Percentiles rank a stretch among this genome's conserved stretches.
Conservation (phyloP, 208 protist genomes). For the Angomonas deanei region DNA sequence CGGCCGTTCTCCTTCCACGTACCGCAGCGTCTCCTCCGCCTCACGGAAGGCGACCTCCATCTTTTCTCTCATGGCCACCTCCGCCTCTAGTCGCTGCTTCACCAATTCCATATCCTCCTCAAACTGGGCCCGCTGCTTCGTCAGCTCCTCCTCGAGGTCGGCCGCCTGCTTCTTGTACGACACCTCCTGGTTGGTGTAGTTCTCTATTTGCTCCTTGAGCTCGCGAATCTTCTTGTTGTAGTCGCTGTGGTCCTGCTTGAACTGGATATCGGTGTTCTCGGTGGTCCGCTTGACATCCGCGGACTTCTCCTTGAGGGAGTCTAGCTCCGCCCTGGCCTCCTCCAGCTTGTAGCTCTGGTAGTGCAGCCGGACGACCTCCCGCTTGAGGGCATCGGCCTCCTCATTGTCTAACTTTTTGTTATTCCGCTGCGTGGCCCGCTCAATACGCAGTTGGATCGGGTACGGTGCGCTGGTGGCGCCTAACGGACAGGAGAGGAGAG, state of each 20-base stretch:
- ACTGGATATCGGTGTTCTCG: slow-evolving; percentile 75
- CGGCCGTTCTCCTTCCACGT: slow-evolving; percentile 46
- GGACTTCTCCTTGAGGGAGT: slow-evolving; percentile 53
- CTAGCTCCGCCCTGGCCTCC: slow-evolving; percentile 74
- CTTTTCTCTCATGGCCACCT: slow-evolving; percentile 48
- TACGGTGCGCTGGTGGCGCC: slow-evolving; percentile 67
- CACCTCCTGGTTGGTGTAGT: slow-evolving; percentile 43
- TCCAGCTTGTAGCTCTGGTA: slow-evolving; percentile 88
- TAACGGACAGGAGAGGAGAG: slow-evolving; percentile 43
- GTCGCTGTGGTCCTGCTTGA: slow-evolving; percentile 73
- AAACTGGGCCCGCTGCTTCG: slow-evolving; percentile 29
- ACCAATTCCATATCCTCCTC: slow-evolving; percentile 44
- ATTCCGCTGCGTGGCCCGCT: slow-evolving; percentile 55
- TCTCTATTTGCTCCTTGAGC: slow-evolving; percentile 65
- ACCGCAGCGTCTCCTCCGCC: slow-evolving; percentile 42
- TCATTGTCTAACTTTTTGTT: slow-evolving; percentile 27
- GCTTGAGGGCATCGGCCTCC: slow-evolving; percentile 59
- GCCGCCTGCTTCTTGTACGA: slow-evolving; percentile 44
- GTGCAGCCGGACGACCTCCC: slow-evolving; percentile 79
- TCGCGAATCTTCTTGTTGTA: slow-evolving; percentile 53
- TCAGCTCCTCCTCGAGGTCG: slow-evolving; percentile 49
- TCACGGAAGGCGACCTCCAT: slow-evolving; percentile 48
- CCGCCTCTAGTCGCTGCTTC: slow-evolving; percentile 40
- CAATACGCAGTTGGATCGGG: slow-evolving; percentile 49
- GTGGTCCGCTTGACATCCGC: slow-evolving; percentile 54